Evolutionary conservation across 176 grass and related monocot genomes (phyloP), one percentile per base, ranked within the genome.

Genomic region (Microstegium vimineum): DNA sequence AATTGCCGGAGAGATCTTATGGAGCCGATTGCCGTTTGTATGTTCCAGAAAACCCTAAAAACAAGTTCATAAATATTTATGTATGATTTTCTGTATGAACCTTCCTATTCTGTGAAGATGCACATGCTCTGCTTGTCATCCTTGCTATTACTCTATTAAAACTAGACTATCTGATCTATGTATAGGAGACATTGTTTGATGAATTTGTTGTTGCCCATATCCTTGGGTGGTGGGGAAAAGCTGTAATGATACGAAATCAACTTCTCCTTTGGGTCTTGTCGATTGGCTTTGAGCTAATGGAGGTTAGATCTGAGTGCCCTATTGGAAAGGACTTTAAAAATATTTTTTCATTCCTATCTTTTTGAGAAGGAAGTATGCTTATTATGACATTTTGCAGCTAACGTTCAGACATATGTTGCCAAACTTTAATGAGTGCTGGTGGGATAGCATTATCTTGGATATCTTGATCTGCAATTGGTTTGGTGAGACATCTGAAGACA

Each of bases 391-490:
- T 82, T 82, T 85, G 74, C 93, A 99, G 96, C 86, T 95, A 35
- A 95, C 96, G 35, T 99, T 99, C 88, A 86, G 93, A 71, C 96
- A 99, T 85, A 99, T 99, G 96, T 72, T 99, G 80, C 96, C 96
- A 60, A 99, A 99, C 79, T 99, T 99, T 74, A 99, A 99, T 67
- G 96, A 99, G 85, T 99, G 96, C 68, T 99, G 96, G 96, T 99
- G 96, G 96, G 96, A 99, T 84, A 99, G 96, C 74, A 92, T 99
- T 84, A 82, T 99, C 74, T 85, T 99, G 86, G 96, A 99, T 86
- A 95, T 99, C 69, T 66, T 99, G 54, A 93, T 99, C 82, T 99
- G 96, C 92, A 99, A 99, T 89, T 99, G 96, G 96, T 95, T 99
- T 74, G 96, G 96, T 99, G 76, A 91, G 92, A 56, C 60, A 83